Evolutionary conservation across 202 grass and related monocot genomes (phyloP).

Genomic region (Brachypodium distachyon): DNA sequence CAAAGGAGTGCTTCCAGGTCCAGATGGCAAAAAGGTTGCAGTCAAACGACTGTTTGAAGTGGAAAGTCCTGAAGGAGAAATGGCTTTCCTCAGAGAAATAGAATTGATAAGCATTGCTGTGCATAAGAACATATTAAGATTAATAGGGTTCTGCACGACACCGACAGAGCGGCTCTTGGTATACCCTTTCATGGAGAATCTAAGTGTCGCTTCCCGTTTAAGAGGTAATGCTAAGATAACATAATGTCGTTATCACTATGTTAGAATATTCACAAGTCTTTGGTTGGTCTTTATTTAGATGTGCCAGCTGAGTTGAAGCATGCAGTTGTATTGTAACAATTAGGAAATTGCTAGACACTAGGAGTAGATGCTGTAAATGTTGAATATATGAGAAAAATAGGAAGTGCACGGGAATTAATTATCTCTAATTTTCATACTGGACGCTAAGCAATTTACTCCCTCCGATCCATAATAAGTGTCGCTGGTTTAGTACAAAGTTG

Average conservation of each 20-base stretch:
- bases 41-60: conserved; percentile 58
- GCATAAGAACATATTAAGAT: conserved; percentile 77
- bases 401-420: neutral
- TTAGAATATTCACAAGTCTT: neutral
- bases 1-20: conserved; percentile 61
- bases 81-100: conserved; percentile 81
- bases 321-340: neutral
- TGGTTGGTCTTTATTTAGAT: conserved; percentile 10
- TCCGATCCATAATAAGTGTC: no score
- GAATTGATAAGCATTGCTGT: conserved; percentile 87
- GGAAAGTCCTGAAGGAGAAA: conserved; percentile 51
- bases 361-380: neutral
- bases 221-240: conserved; percentile 52
- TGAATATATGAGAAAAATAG: neutral
- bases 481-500: no score
- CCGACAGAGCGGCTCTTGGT: conserved; percentile 65
- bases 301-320: neutral
- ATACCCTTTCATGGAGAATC: conserved; percentile 90
- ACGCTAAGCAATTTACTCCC: neutral
- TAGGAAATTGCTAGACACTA: neutral
- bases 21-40: conserved; percentile 52
- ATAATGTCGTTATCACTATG: neutral
- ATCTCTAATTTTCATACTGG: conserved; percentile 1
- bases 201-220: conserved; percentile 76
- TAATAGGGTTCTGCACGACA: conserved; percentile 85